These are phyloP conservation scores for Lolium perenne DNA, from an alignment of 176 grass and related monocot genomes.

Conservation along the genomic window DNA sequence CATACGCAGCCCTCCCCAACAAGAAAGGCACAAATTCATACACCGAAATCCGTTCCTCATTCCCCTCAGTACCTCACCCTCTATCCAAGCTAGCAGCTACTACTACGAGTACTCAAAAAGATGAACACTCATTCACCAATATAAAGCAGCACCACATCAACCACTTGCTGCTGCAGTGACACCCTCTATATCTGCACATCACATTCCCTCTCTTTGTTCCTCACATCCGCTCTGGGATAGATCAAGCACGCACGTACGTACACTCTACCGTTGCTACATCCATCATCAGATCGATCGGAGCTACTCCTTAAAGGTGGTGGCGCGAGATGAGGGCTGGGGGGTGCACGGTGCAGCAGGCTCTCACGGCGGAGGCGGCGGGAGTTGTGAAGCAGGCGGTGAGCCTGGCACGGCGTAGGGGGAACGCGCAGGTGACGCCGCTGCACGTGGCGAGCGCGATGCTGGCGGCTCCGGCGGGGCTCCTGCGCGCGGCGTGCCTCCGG, in stretches of 20 bases:
- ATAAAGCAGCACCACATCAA: constrained; percentile 56
- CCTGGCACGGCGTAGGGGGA: constrained; percentile 73
- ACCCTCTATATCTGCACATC: constrained; percentile 52
- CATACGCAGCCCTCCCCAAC: constrained; percentile 59
- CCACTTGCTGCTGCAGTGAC: constrained; percentile 50
- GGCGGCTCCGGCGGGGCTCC: constrained; percentile 64
- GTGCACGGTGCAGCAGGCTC: constrained; percentile 84
- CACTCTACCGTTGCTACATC: constrained; percentile 13
- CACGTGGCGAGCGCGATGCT: constrained; percentile 96
- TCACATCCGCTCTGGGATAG: constrained; percentile 7
- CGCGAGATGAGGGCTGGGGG: constrained; percentile 81
- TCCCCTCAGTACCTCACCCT: constrained; percentile 39
- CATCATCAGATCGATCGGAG: background rate
- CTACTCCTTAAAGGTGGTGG: background rate
- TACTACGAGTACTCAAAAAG: constrained; percentile 15
- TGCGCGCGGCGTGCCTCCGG: constrained; percentile 76
- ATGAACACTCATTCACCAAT: constrained; percentile 47
- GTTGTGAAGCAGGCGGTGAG: constrained; percentile 84
- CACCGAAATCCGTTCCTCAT: constrained; percentile 35
- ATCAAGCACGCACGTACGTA: background rate
- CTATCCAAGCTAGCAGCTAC: background rate
- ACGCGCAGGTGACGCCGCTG: constrained; percentile 93
- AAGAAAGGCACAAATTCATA: constrained; percentile 86
- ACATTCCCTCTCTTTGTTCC: constrained; percentile 6
- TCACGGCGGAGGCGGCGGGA: constrained; percentile 71